These are phyloP conservation scores for Suillus subaureus DNA, from an alignment of 768 basidiomycete species.

Conservation along the genomic window DNA sequence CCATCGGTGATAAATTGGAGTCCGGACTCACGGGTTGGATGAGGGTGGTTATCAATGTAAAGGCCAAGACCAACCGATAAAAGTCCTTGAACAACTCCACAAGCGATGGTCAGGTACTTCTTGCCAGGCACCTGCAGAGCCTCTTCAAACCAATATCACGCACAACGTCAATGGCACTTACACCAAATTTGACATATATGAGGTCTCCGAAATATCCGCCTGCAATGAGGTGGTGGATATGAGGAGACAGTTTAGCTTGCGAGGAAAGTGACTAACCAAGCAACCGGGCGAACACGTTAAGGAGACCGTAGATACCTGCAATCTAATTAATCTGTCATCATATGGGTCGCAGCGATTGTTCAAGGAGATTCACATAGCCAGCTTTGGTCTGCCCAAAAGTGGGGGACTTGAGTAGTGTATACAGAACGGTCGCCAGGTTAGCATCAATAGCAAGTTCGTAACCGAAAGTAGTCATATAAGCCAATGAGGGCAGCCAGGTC, in stretches of 20 bases:
- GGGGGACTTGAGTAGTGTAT: constrained; percentile 37
- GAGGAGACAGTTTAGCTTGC: background rate
- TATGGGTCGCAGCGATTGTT: constrained; percentile 18
- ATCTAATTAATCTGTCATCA: constrained; percentile 18
- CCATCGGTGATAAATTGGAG: background rate
- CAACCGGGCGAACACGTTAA: constrained; percentile 54
- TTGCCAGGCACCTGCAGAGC: constrained; percentile 38
- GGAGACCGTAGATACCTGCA: constrained; percentile 42
- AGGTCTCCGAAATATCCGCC: constrained; percentile 51
- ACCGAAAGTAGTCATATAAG: constrained; percentile 59
- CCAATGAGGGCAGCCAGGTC: constrained; percentile 57
- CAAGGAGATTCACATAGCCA: constrained; percentile 47
- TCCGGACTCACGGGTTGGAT: constrained; percentile 23
- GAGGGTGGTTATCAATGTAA: constrained; percentile 34
- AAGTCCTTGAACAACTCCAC: constrained; percentile 48
- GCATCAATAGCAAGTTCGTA: constrained; percentile 60
- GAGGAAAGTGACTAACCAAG: constrained; percentile 26
- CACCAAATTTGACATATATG: constrained; percentile 45
- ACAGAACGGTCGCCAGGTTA: constrained; percentile 50
- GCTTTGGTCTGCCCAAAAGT: constrained; percentile 51
- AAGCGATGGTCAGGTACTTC: constrained; percentile 46
- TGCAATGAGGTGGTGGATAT: constrained; percentile 6
- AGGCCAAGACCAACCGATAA: constrained; percentile 48
- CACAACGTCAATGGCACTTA: constrained; percentile 13
- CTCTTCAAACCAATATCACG: background rate